Conservation (phyloP, 2,329 filamentous ascomycete genomes). For the Xylaria arbuscula region DNA sequence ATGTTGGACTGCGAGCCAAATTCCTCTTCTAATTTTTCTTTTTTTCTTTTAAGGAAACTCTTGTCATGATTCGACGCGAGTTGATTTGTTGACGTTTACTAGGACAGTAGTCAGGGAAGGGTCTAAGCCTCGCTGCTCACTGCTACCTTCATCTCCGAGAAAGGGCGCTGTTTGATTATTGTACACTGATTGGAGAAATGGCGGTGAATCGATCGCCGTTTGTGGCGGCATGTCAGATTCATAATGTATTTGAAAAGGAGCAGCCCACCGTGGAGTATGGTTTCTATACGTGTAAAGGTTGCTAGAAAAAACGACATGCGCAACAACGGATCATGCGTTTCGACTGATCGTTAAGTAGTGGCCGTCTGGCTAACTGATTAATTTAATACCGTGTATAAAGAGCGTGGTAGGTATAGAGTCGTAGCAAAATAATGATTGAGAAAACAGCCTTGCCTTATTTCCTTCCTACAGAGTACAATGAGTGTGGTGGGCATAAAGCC, state of each 20-base stretch:
- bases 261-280: neutral
- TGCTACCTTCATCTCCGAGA: neutral
- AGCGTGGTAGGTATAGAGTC: no score
- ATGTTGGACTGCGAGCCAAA: neutral
- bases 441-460: no score
- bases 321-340: no score
- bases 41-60: neutral
- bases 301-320: no score
- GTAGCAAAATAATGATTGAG: no score
- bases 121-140: neutral
- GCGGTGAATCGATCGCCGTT: neutral
- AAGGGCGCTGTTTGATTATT: neutral
- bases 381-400: no score
- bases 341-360: no score
- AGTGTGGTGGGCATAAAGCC: no score
- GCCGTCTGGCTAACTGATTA: no score
- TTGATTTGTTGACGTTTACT: neutral
- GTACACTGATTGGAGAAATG: neutral
- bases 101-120: neutral
- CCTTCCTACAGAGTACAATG: no score
- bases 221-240: neutral
- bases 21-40: neutral
- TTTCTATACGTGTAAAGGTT: neutral
- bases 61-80: neutral
- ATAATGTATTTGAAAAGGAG: neutral